These are phyloP conservation scores for Fraxinus floribunda DNA, from an alignment of 305 asterid species.

Conservation along the genomic window DNA sequence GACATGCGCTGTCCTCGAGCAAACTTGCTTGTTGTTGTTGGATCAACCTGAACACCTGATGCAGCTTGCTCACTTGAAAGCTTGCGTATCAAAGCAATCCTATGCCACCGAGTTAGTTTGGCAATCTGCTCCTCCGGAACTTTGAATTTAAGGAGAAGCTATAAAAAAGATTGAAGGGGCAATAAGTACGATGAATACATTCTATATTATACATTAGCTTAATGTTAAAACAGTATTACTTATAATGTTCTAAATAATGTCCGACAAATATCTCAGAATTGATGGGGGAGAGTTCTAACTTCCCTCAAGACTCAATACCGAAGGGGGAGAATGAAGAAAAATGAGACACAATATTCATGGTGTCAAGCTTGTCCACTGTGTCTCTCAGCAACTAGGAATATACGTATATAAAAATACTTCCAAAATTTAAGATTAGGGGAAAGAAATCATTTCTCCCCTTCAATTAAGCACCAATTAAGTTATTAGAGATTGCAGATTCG, in stretches of 20 bases:
- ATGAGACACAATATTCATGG: slow-evolving; percentile 1
- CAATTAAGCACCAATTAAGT: not conserved
- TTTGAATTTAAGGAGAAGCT: slow-evolving; percentile 95
- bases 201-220: not conserved
- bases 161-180: slow-evolving; percentile 22
- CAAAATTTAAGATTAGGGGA: not conserved
- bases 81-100: slow-evolving; percentile 95
- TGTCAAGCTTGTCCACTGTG: slow-evolving; percentile 13
- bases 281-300: not conserved
- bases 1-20: slow-evolving; percentile 99
- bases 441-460: not conserved
- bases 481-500: not conserved
- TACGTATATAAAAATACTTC: not conserved
- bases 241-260: not conserved
- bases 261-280: not conserved
- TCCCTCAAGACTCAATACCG: not conserved
- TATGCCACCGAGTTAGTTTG: slow-evolving; percentile 91
- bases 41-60: slow-evolving; percentile 91
- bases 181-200: slow-evolving; percentile 2
- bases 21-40: slow-evolving; percentile 92
- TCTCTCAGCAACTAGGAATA: not conserved
- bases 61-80: slow-evolving; percentile 99
- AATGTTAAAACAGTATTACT: not conserved
- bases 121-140: slow-evolving; percentile 94
- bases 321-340: not conserved